Conservation (phyloP, 2,329 filamentous ascomycete genomes). For the Thermothelomyces thermophilus region DNA sequence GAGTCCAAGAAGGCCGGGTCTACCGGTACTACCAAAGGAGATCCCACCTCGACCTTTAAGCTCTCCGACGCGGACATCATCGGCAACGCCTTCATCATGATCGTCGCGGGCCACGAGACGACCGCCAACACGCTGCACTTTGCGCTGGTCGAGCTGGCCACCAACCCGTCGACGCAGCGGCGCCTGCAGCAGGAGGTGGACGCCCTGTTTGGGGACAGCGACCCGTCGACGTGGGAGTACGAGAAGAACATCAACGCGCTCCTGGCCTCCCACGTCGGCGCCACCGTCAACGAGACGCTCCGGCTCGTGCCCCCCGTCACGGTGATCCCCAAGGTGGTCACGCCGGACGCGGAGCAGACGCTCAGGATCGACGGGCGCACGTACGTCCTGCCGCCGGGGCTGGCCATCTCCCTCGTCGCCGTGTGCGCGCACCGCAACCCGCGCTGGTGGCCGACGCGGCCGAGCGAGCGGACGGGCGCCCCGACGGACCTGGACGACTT, state of each 20-base stretch:
- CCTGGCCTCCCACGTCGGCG: slow-evolving; percentile 63
- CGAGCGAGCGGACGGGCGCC: slow-evolving; percentile 37
- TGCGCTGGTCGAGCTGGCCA: slow-evolving; percentile 60
- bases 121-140: slow-evolving; percentile 72
- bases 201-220: slow-evolving; percentile 51
- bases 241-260: slow-evolving; percentile 59
- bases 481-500: slow-evolving; percentile 59
- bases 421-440: slow-evolving; percentile 60
- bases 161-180: slow-evolving; percentile 56
- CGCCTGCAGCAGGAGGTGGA: slow-evolving; percentile 64
- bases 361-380: slow-evolving; percentile 53
- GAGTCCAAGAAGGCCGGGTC: slow-evolving; percentile 11
- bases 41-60: slow-evolving; percentile 10
- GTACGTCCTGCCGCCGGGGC: slow-evolving; percentile 50
- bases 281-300: slow-evolving; percentile 71
- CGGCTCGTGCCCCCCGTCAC: slow-evolving; percentile 65
- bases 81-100: slow-evolving; percentile 64
- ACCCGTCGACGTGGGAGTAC: slow-evolving; percentile 62
- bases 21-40: neutral
- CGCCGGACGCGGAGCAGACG: slow-evolving; percentile 43
- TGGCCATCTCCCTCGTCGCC: slow-evolving; percentile 50
- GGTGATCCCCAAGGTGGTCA: slow-evolving; percentile 62
- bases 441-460: slow-evolving; percentile 59
- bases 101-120: slow-evolving; percentile 74
- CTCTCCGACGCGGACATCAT: slow-evolving; percentile 60